phyloP scores from a whole-genome alignment of 306 rosid genomes.

The cucumber (Cucumis sativus) region DNA sequence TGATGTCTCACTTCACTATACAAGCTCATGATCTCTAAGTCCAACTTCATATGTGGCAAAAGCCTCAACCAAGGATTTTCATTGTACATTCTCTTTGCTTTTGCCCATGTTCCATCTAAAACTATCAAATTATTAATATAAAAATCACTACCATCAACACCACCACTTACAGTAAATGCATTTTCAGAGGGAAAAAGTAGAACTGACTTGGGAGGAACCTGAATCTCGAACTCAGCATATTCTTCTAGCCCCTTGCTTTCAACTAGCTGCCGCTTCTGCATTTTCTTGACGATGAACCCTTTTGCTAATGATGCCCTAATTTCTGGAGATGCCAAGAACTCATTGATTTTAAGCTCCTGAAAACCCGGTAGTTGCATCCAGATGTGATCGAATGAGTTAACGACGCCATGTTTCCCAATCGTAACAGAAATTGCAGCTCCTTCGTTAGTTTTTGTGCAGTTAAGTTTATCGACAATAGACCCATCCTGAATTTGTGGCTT shows the following conservation, averaged over 20 bases:
- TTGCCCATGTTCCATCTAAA: slow-evolving; percentile 86
- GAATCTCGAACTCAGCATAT: slow-evolving; percentile 48
- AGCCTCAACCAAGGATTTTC: slow-evolving; percentile 76
- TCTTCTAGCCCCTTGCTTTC: slow-evolving; percentile 29
- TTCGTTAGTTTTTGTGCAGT: not conserved
- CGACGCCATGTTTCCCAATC: slow-evolving; percentile 47
- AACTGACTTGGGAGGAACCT: slow-evolving; percentile 50
- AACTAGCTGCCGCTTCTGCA: slow-evolving; percentile 23
- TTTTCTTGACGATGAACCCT: slow-evolving; percentile 57
- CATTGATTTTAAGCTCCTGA: slow-evolving; percentile 17
- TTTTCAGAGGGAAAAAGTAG: slow-evolving; percentile 63
- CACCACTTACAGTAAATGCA: slow-evolving; percentile 28
- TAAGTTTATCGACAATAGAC: not conserved
- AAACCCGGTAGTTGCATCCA: slow-evolving; percentile 30
- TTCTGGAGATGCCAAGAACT: slow-evolving; percentile 24
- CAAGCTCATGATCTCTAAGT: slow-evolving; percentile 47
- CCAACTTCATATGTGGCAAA: slow-evolving; percentile 73
- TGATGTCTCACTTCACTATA: slow-evolving; percentile 70
- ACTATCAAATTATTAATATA: slow-evolving; percentile 61
- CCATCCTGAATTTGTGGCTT: not conserved
- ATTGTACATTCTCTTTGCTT: slow-evolving; percentile 68
- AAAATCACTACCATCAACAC: slow-evolving; percentile 23
- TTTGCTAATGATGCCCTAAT: slow-evolving; percentile 46
- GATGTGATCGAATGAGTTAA: slow-evolving; percentile 35
- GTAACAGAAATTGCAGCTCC: slow-evolving; percentile 25